A percentile compares a stretch with the other conserved stretches of the same genome.
Evolutionary conservation across 2,329 filamentous ascomycete species (phyloP).

Genomic region (Plectosphaerella cucumerina): DNA sequence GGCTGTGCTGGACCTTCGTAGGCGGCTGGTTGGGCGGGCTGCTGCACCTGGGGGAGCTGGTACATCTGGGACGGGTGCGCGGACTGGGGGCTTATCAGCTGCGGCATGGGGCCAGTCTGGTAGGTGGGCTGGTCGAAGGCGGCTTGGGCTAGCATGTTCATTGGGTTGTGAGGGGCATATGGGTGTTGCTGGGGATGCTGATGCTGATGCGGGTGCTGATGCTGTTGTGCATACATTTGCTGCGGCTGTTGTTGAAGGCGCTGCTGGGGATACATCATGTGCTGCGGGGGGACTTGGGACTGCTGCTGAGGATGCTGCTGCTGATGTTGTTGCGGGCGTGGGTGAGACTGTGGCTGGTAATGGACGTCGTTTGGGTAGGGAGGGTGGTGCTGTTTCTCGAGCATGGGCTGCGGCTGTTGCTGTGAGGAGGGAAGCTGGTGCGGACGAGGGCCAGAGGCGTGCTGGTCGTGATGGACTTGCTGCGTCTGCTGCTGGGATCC

Average conservation of each 20-base stretch:
- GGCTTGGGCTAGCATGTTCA: conserved; percentile 36
- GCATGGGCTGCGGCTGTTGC: not conserved
- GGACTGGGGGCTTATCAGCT: not conserved
- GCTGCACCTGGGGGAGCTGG: not conserved
- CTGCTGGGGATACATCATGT: not conserved
- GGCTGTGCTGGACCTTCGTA: conserved; percentile 17
- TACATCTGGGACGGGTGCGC: not conserved
- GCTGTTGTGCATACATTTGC: conserved; percentile 2
- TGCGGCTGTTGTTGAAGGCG: conserved; percentile 3
- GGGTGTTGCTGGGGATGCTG: conserved; percentile 7
- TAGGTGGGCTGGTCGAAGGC: conserved; percentile 23
- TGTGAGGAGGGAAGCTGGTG: conserved; percentile 2
- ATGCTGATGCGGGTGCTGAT: conserved; percentile 12
- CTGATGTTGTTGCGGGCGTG: conserved; percentile 8
- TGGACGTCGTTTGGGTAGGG: not conserved
- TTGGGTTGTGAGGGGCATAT: conserved; percentile 23
- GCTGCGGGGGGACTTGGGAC: conserved; percentile 4
- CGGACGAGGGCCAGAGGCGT: conserved; percentile 9
- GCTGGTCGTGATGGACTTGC: conserved; percentile 15
- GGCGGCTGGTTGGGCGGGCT: conserved; percentile 2
- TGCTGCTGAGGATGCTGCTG: conserved; percentile 7
- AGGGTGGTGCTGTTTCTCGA: conserved; percentile 1
- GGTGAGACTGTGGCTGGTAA: not conserved
- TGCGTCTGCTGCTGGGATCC: conserved; percentile 7
- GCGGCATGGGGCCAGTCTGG: not conserved